Conservation (phyloP, 2,329 filamentous ascomycete species). For the Exophiala lecanii-corni region DNA sequence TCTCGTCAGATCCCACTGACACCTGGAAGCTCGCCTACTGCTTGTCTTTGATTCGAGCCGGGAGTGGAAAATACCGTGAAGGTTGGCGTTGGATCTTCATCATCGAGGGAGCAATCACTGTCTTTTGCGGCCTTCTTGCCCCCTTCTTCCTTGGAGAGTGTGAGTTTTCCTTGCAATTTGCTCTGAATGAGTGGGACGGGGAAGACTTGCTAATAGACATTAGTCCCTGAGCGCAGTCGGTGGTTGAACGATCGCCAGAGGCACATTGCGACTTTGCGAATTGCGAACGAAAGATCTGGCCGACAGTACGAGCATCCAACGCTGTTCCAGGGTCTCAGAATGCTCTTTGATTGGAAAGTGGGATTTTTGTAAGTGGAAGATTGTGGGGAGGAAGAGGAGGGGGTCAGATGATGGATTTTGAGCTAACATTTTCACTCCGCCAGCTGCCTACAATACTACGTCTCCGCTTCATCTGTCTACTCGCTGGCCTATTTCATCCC, state of each 20-base stretch:
- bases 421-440: background rate
- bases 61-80: constrained; percentile 4
- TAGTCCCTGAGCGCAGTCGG: constrained; percentile 29
- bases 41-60: constrained; percentile 31
- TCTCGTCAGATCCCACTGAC: background rate
- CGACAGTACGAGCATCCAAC: constrained; percentile 3
- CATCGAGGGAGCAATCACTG: constrained; percentile 22
- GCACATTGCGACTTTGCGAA: constrained; percentile 7
- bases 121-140: constrained; percentile 19
- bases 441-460: constrained; percentile 7
- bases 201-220: background rate
- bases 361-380: constrained; percentile 8
- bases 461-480: constrained; percentile 10
- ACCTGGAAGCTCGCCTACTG: constrained; percentile 31
- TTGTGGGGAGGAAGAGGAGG: no score
- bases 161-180: background rate
- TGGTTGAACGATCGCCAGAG: constrained; percentile 29
- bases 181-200: background rate
- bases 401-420: no score
- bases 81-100: constrained; percentile 13
- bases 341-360: constrained; percentile 13
- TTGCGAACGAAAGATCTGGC: constrained; percentile 3
- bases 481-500: constrained; percentile 74
- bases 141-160: constrained; percentile 35
- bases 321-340: constrained; percentile 20